phyloP scores from a whole-genome alignment of 306 rosid genomes.

The Dalbergia cochinchinensis region DNA sequence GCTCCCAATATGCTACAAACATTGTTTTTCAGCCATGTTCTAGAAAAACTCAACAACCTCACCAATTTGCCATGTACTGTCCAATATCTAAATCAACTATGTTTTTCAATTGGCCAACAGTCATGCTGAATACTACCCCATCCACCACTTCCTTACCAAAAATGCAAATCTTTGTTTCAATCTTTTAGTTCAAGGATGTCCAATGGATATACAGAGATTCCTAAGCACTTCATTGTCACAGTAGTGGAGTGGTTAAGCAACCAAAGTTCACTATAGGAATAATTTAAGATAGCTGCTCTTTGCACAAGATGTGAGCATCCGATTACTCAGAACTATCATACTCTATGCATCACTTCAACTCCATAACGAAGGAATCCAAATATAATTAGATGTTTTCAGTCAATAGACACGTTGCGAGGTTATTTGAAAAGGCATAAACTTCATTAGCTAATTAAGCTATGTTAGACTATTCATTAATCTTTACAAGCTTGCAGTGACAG shows the following conservation, averaged over 20 bases:
- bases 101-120: slow-evolving; percentile 25
- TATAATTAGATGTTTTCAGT: slow-evolving; percentile 1
- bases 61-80: slow-evolving; percentile 18
- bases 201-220: not conserved
- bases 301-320: slow-evolving; percentile 4
- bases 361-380: slow-evolving; percentile 4
- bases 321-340: slow-evolving; percentile 2
- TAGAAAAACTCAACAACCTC: slow-evolving; percentile 24
- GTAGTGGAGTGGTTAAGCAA: not conserved
- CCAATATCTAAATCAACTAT: slow-evolving; percentile 21
- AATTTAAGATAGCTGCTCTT: slow-evolving; percentile 7
- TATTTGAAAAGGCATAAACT: slow-evolving; percentile 1
- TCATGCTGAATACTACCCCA: slow-evolving; percentile 19
- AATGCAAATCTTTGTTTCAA: not conserved
- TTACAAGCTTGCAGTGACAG: slow-evolving; percentile 14
- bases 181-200: slow-evolving; percentile 4
- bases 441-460: not conserved
- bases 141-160: not conserved
- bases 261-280: slow-evolving; percentile 11
- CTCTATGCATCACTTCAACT: slow-evolving; percentile 10
- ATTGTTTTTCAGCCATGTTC: not conserved
- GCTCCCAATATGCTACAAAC: not conserved
- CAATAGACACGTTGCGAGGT: slow-evolving; percentile 11
- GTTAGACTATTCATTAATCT: slow-evolving; percentile 24
- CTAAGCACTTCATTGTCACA: slow-evolving; percentile 12